These are phyloP conservation scores for Auriscalpium microsporum DNA, from an alignment of 768 basidiomycete genomes.

Conservation along the genomic window DNA sequence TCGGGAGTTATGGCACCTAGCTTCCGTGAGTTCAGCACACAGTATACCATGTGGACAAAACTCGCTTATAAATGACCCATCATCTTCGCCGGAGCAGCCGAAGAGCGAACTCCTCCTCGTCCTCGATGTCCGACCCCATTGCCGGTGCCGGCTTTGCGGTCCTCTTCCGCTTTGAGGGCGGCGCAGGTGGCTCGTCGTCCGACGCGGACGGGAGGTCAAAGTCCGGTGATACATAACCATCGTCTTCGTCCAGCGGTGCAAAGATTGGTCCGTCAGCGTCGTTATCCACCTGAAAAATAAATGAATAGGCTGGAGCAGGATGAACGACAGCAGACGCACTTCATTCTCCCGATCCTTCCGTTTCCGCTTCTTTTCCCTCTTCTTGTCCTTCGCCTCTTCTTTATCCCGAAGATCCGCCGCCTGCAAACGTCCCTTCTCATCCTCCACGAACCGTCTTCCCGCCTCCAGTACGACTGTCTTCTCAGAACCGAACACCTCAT, in stretches of 20 bases:
- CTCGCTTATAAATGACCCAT: neutral
- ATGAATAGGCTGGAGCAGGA: neutral
- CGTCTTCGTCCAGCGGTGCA: constrained; percentile 36
- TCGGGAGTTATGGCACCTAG: no score
- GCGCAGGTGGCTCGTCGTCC: constrained; percentile 21
- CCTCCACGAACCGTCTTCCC: constrained; percentile 61
- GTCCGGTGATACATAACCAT: constrained; percentile 66
- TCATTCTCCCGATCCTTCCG: constrained; percentile 64
- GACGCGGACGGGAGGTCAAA: constrained; percentile 43
- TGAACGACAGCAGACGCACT: constrained; percentile 11
- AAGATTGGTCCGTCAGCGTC: constrained; percentile 23
- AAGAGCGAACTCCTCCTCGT: constrained; percentile 60
- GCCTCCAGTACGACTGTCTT: constrained; percentile 56
- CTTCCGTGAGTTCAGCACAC: no score
- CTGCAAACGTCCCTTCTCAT: constrained; percentile 65
- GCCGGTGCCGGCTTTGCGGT: constrained; percentile 8
- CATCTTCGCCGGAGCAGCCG: constrained; percentile 37
- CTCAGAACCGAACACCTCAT: constrained; percentile 53
- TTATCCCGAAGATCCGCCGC: constrained; percentile 69
- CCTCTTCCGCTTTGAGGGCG: constrained; percentile 26
- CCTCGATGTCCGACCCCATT: constrained; percentile 29
- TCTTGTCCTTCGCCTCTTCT: constrained; percentile 79
- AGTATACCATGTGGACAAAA: no score
- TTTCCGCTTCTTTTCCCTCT: constrained; percentile 86
- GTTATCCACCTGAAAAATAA: constrained; percentile 16